Conservation (phyloP, 1,139 yeast species). For the Ogataea hybrid region DNA sequence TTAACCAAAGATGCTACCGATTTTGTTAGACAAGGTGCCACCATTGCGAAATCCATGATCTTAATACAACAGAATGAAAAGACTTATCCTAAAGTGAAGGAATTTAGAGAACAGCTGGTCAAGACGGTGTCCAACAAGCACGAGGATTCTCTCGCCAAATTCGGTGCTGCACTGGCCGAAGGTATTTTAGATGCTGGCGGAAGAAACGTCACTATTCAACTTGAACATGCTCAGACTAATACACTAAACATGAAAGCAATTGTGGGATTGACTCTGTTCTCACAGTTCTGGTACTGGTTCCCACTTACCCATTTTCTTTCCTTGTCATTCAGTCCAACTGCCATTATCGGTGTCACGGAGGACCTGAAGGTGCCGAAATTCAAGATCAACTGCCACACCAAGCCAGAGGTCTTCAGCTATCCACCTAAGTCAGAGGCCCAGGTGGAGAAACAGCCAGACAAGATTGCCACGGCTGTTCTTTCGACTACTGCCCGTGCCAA, state of each 20-base stretch:
- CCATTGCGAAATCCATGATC: constrained; percentile 89
- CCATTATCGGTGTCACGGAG: constrained; percentile 80
- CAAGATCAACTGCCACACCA: constrained; percentile 76
- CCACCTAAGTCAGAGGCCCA: constrained; percentile 86
- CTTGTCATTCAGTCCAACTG: constrained; percentile 89
- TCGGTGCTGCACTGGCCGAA: constrained; percentile 96
- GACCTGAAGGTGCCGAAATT: constrained; percentile 88
- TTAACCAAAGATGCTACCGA: constrained; percentile 93
- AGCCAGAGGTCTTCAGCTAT: constrained; percentile 77
- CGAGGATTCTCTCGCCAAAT: constrained; percentile 95
- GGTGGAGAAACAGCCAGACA: constrained; percentile 82
- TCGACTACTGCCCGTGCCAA: constrained; percentile 93
- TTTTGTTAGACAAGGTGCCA: constrained; percentile 97
- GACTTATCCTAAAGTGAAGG: constrained; percentile 75
- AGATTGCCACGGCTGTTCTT: constrained; percentile 87
- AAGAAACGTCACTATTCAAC: constrained; percentile 89
- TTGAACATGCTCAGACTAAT: constrained; percentile 89
- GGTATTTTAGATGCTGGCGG: constrained; percentile 99
- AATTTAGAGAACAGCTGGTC: constrained; percentile 71
- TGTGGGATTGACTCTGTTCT: constrained; percentile 85
- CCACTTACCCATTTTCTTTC: constrained; percentile 93
- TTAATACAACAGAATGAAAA: constrained; percentile 92
- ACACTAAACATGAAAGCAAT: constrained; percentile 88
- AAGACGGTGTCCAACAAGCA: constrained; percentile 80
- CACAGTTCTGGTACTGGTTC: constrained; percentile 99